Conservation (phyloP, 805 yeast species). For the Metschnikowia baotianmanensis region DNA sequence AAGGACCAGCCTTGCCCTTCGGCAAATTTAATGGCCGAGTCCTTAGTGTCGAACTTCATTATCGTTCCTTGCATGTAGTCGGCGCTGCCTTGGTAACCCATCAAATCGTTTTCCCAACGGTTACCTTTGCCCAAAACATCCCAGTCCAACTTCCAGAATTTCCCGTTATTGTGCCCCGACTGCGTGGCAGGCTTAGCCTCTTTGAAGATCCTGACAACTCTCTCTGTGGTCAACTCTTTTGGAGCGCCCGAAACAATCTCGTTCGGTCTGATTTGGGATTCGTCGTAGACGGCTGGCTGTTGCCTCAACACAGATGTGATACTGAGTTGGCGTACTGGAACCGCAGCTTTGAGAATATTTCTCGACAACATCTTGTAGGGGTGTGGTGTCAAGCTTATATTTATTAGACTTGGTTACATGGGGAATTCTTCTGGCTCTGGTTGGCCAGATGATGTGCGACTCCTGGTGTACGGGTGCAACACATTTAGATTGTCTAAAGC, state of each 20-base stretch:
- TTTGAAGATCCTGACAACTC: constrained; percentile 74
- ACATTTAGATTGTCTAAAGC: too few relatives aligned
- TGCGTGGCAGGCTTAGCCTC: constrained; percentile 82
- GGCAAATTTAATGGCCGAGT: constrained; percentile 76
- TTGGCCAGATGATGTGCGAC: constrained; percentile 19
- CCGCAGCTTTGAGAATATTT: constrained; percentile 20
- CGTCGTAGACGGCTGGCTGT: constrained; percentile 26
- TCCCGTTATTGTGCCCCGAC: constrained; percentile 56
- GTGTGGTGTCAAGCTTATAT: background rate
- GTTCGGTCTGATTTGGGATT: constrained; percentile 34
- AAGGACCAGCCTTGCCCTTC: constrained; percentile 84
- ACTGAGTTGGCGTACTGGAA: constrained; percentile 28
- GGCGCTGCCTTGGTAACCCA: constrained; percentile 78
- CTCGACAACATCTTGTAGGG: constrained; percentile 27
- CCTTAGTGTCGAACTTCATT: constrained; percentile 70
- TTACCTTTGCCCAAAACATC: constrained; percentile 72
- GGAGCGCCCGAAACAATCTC: constrained; percentile 81
- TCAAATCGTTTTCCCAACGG: constrained; percentile 87
- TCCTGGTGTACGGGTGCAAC: constrained; percentile 13
- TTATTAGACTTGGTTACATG: background rate
- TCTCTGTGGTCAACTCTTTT: constrained; percentile 51
- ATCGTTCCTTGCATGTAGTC: constrained; percentile 82
- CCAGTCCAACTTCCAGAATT: constrained; percentile 79
- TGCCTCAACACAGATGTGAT: constrained; percentile 19
- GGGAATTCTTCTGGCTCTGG: constrained; percentile 15